Evolutionary conservation across 768 basidiomycete genomes (phyloP).

Genomic region (Lactarius hengduanensis): DNA sequence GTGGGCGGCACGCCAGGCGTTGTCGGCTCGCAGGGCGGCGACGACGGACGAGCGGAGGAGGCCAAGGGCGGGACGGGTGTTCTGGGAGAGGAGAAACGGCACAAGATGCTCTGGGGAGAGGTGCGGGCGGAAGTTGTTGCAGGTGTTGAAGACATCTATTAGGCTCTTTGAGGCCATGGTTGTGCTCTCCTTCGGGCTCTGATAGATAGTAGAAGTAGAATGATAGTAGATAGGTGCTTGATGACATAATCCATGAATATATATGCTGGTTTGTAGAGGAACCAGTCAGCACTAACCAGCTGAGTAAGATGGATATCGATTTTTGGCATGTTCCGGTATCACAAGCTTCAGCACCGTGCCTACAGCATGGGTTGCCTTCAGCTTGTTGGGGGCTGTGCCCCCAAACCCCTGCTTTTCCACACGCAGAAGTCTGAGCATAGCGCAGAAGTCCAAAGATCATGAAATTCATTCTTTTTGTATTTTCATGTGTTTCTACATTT

Average conservation of each 20-base stretch:
- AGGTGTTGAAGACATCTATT: slow-evolving; percentile 62
- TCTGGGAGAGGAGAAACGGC: slow-evolving; percentile 54
- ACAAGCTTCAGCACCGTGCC: too few species aligned
- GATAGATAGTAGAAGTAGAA: too few species aligned
- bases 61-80: slow-evolving; percentile 55
- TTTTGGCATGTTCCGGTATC: too few species aligned
- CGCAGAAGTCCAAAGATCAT: too few species aligned
- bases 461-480: too few species aligned
- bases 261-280: background rate
- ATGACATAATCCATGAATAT: slow-evolving; percentile 6
- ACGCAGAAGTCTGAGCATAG: too few species aligned
- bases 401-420: too few species aligned
- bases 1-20: slow-evolving; percentile 36
- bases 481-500: too few species aligned
- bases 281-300: too few species aligned
- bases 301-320: too few species aligned
- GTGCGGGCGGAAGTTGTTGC: slow-evolving; percentile 65
- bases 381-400: too few species aligned
- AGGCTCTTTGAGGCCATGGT: slow-evolving; percentile 35
- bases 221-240: background rate
- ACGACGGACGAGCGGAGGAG: slow-evolving; percentile 59
- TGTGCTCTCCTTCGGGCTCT: background rate
- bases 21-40: slow-evolving; percentile 54
- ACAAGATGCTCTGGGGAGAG: slow-evolving; percentile 44
- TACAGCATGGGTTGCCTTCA: too few species aligned